phyloP scores from a whole-genome alignment of 106 monocot species.

The Acorus gramineus region DNA sequence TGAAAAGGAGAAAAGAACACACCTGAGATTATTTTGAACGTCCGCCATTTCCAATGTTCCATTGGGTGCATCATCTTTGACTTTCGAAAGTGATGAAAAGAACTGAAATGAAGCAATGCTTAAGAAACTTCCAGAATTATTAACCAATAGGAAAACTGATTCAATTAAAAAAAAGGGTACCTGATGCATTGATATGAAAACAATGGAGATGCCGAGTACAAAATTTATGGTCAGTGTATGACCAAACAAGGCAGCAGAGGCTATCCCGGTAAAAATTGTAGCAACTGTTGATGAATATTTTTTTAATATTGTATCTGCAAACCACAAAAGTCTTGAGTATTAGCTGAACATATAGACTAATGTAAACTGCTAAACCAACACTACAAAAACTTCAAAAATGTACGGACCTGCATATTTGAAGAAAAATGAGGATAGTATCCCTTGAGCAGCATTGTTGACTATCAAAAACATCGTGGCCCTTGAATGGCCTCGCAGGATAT shows the following conservation, averaged over 20 bases:
- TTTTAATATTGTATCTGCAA: slow-evolving; percentile 90
- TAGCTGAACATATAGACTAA: neutral
- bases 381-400: neutral
- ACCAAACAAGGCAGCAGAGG: slow-evolving; percentile 91
- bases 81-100: slow-evolving; percentile 81
- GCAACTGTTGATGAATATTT: slow-evolving; percentile 97
- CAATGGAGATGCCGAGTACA: slow-evolving; percentile 86
- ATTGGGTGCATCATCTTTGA: slow-evolving; percentile 56
- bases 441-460: slow-evolving; percentile 89
- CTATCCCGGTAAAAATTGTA: slow-evolving; percentile 88
- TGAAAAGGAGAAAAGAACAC: neutral
- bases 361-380: neutral
- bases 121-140: no score
- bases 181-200: slow-evolving; percentile 99
- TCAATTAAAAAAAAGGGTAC: slow-evolving; percentile 15
- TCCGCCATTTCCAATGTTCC: slow-evolving; percentile 47
- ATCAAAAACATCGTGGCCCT: slow-evolving; percentile 82
- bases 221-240: slow-evolving; percentile 91
- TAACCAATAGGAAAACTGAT: no score
- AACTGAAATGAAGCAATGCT: slow-evolving; percentile 30
- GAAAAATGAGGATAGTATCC: slow-evolving; percentile 90
- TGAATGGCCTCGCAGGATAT: slow-evolving; percentile 83
- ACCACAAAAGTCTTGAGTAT: slow-evolving; percentile 4
- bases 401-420: slow-evolving; percentile 82
- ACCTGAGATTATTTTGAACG: slow-evolving; percentile 51